phyloP scores from a whole-genome alignment of 495 filamentous ascomycete genomes.

The Chaetomium tenue region DNA sequence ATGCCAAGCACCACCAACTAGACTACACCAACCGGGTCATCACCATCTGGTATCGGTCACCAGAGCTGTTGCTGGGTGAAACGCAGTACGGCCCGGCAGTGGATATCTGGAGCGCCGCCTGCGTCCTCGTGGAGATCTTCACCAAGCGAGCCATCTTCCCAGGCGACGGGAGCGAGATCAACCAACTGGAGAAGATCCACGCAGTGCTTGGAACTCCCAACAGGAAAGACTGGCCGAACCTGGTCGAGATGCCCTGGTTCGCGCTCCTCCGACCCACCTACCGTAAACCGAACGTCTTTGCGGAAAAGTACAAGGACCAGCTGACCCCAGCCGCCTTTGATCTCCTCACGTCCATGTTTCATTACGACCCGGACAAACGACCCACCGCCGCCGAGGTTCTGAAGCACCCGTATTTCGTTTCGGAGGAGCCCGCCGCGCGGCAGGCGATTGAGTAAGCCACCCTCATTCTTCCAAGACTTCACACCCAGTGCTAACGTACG shows the following conservation, averaged over 20 bases:
- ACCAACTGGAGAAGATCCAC: slow-evolving; percentile 94
- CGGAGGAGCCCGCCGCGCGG: slow-evolving; percentile 73
- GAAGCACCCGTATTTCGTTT: slow-evolving; percentile 82
- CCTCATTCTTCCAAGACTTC: neutral
- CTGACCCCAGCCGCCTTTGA: slow-evolving; percentile 78
- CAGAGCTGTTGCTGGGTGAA: slow-evolving; percentile 89
- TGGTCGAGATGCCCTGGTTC: slow-evolving; percentile 94
- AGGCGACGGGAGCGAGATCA: slow-evolving; percentile 90
- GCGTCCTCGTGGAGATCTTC: slow-evolving; percentile 96
- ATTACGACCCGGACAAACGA: slow-evolving; percentile 80
- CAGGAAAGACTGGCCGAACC: slow-evolving; percentile 75
- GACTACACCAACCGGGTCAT: slow-evolving; percentile 99
- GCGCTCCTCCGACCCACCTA: slow-evolving; percentile 78
- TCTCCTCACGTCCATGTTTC: slow-evolving; percentile 75
- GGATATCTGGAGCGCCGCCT: slow-evolving; percentile 97
- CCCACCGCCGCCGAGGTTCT: slow-evolving; percentile 84
- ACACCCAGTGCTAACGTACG: slow-evolving; percentile 23
- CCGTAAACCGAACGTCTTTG: slow-evolving; percentile 73
- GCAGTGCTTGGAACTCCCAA: slow-evolving; percentile 88
- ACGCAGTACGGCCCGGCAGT: slow-evolving; percentile 93
- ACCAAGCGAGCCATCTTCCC: slow-evolving; percentile 93
- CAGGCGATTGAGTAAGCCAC: slow-evolving; percentile 77
- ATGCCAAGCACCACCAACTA: slow-evolving; percentile 84
- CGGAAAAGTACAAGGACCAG: slow-evolving; percentile 71
- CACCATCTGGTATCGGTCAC: slow-evolving; percentile 94